These are phyloP conservation scores for Gaultheria prostrata DNA, from an alignment of 148 eudicot genomes.

Conservation along the genomic window DNA sequence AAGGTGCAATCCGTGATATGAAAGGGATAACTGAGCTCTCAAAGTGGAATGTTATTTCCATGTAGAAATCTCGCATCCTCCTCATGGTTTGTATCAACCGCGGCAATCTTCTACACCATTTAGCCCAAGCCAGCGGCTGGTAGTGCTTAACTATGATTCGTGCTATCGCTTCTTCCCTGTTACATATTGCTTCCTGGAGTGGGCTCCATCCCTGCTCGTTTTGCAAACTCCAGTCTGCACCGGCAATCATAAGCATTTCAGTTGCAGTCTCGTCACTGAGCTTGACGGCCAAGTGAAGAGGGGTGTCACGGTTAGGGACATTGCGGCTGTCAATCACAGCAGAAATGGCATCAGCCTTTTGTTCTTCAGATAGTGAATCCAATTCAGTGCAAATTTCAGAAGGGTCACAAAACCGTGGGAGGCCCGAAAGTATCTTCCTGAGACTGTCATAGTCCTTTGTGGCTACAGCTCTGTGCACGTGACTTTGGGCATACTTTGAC, in stretches of 20 bases:
- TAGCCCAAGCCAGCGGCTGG: constrained; percentile 94
- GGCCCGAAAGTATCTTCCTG: constrained; percentile 46
- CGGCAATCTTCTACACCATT: constrained; percentile 92
- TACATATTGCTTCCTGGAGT: constrained; percentile 85
- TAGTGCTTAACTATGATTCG: constrained; percentile 74
- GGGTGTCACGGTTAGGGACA: constrained; percentile 77
- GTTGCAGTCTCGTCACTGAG: constrained; percentile 63
- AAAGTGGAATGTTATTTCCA: constrained; percentile 91
- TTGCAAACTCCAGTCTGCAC: constrained; percentile 95
- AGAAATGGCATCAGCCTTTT: constrained; percentile 74
- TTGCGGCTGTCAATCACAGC: constrained; percentile 70
- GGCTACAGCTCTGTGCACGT: constrained; percentile 62
- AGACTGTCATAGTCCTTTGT: constrained; percentile 60
- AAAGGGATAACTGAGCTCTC: constrained; percentile 97
- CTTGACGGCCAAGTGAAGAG: constrained; percentile 81
- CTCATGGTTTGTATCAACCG: constrained; percentile 64
- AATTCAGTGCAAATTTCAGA: constrained; percentile 57
- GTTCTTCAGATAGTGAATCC: constrained; percentile 64
- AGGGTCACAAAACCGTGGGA: constrained; percentile 67
- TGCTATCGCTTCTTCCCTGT: constrained; percentile 69
- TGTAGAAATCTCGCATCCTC: constrained; percentile 87
- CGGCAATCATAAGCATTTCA: constrained; percentile 85
- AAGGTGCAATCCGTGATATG: constrained; percentile 81
- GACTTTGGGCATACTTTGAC: constrained; percentile 67
- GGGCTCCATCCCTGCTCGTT: constrained; percentile 96